Base-by-base conservation (phyloP, 768 basidiomycete species). In the Amanita phalloides region DNA sequence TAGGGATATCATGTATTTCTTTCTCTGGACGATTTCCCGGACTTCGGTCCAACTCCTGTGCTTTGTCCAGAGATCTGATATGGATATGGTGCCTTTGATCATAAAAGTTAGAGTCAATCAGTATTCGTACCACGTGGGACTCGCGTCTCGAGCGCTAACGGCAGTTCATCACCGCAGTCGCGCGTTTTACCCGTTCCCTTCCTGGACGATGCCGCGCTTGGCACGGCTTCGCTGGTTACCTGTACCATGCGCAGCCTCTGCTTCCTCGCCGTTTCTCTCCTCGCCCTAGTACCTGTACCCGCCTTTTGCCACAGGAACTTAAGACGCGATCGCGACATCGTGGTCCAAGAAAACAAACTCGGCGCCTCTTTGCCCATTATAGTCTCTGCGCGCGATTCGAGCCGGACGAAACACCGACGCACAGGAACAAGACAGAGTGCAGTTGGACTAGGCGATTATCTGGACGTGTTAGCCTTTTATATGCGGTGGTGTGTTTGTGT, bases 391-490 rank as follows among this genome's bases (percentile, higher is more conserved):
- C 60, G 60, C 23, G 4, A n/a, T 51, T 38, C 55, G 17, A 26
- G 44, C 51, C 48, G 50, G 1, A 63, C 48, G 54, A 54, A 49
- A 60, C 63, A 23, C 41, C 17, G 41, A 23, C 41, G 41, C 67
- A 72, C 37, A 68, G 60, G 0, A 13, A 17, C 20, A n/a, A 49
- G 59, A 65, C 63, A 64, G 3, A 70, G 67, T 11, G 64, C 67
- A 9, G 73, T 76, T 39, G 80, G 82, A 1, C 63, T 86, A 28
- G 82, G 84, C 3, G 77, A 86, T 59, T 76, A 67, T 54, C 51
- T 73, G 23, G 84, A 87, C 63, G 68, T 83, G 85, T 86, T 61
- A 65, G 74, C 68, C 4, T 21, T 10, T 23, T 1, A 9, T 30
- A 45, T 30, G 14, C 28, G 9, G 21, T 13, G 6, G 6, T 13